phyloP scores from a whole-genome alignment of 495 filamentous ascomycete species.

The Trypethelium eluteriae region DNA sequence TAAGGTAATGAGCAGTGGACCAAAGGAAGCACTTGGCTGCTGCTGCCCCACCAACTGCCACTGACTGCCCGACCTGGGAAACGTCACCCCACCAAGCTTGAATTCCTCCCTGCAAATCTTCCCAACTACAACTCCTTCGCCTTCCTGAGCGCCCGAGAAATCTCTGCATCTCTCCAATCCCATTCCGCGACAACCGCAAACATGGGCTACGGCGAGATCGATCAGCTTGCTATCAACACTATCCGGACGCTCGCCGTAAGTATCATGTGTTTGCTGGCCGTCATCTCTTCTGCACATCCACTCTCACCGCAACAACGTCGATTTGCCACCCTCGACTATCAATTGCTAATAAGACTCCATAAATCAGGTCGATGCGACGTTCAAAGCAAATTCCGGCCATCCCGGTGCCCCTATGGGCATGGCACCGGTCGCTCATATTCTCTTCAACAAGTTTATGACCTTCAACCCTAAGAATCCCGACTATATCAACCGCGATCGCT shows the following conservation, averaged over 20 bases:
- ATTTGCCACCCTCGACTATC: constrained; percentile 18
- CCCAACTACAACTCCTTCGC: background rate
- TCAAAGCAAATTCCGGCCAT: constrained; percentile 92
- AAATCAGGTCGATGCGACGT: constrained; percentile 88
- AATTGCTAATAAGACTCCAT: constrained; percentile 30
- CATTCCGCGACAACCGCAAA: constrained; percentile 40
- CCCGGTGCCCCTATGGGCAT: constrained; percentile 99
- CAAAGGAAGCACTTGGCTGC: no score
- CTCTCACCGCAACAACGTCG: constrained; percentile 13
- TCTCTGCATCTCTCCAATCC: background rate
- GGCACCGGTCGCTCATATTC: constrained; percentile 93
- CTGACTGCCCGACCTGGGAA: background rate
- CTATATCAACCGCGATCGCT: constrained; percentile 95
- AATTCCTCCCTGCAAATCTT: background rate
- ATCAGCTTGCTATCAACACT: constrained; percentile 91
- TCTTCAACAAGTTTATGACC: constrained; percentile 98
- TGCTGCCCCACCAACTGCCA: background rate
- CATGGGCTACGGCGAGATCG: constrained; percentile 83
- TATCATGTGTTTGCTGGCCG: constrained; percentile 22
- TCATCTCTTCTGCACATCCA: constrained; percentile 14
- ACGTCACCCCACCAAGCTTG: background rate
- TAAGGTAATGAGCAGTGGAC: no score
- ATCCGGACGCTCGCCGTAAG: constrained; percentile 92
- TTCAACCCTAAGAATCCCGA: constrained; percentile 99
- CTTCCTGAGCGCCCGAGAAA: background rate